Evolutionary conservation across 2,329 filamentous ascomycete genomes (phyloP).

Genomic region (Albophoma yamanashiensis): DNA sequence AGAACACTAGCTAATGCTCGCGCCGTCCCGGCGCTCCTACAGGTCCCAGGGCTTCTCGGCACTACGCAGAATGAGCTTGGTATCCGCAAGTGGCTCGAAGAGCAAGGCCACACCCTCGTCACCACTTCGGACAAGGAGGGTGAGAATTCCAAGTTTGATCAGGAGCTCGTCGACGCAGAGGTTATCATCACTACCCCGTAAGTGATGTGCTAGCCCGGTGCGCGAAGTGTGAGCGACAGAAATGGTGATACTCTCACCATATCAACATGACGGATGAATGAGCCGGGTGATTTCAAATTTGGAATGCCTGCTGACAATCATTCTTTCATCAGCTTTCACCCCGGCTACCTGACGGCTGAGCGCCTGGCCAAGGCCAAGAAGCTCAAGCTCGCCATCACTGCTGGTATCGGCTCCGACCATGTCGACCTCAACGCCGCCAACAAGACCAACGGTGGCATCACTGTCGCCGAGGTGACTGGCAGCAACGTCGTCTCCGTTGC

Average conservation of each 20-base stretch:
- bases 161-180: conserved; percentile 93
- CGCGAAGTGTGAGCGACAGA: background rate
- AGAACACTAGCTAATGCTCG: background rate
- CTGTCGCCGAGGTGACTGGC: conserved; percentile 94
- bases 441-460: conserved; percentile 96
- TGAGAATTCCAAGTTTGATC: conserved; percentile 83
- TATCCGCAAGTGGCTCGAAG: conserved; percentile 94
- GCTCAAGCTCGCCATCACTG: conserved; percentile 92
- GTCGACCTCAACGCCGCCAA: conserved; percentile 95
- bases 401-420: conserved; percentile 97
- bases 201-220: conserved; percentile 11
- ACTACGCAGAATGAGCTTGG: conserved; percentile 98
- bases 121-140: conserved; percentile 98
- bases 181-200: conserved; percentile 98
- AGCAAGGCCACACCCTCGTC: conserved; percentile 89
- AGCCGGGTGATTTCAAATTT: background rate
- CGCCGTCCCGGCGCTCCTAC: background rate
- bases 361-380: conserved; percentile 98
- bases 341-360: conserved; percentile 93
- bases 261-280: background rate
- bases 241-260: background rate
- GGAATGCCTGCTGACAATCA: background rate
- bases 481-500: conserved; percentile 98
- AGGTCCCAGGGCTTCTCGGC: conserved; percentile 75
- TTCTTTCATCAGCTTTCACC: conserved; percentile 65